A percentile compares a stretch with the other conserved stretches of the same genome.
Conservation (phyloP, 179 eudicot species). For the Spergularia azorica region DNA sequence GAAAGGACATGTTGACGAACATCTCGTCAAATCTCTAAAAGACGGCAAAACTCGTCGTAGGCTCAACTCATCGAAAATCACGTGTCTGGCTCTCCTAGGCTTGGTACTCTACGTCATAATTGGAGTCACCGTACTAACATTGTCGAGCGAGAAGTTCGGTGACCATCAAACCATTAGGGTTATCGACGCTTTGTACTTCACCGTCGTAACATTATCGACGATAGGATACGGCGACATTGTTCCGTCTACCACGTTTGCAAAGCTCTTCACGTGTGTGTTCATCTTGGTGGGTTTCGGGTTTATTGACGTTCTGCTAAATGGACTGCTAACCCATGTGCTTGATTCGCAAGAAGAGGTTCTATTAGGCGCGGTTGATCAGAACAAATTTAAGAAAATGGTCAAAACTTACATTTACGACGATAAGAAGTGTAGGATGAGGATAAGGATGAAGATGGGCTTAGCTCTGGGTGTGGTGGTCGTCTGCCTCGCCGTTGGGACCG, state of each 20-base stretch:
- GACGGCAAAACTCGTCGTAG: constrained; percentile 17
- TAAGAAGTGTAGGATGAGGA: constrained; percentile 58
- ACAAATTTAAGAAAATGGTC: constrained; percentile 36
- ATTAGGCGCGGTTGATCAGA: constrained; percentile 42
- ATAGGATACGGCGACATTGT: constrained; percentile 69
- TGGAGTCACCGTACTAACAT: constrained; percentile 34
- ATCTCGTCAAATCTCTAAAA: neutral
- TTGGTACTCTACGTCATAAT: constrained; percentile 36
- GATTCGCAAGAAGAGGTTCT: constrained; percentile 58
- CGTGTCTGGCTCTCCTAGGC: constrained; percentile 45
- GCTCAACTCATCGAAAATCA: constrained; percentile 35
- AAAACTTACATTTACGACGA: constrained; percentile 43
- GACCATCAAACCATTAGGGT: constrained; percentile 35
- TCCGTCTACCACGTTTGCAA: constrained; percentile 49
- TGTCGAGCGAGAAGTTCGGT: constrained; percentile 32
- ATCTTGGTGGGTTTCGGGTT: constrained; percentile 65
- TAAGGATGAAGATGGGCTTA: constrained; percentile 51
- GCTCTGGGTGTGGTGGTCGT: constrained; percentile 56
- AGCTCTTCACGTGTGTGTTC: constrained; percentile 55
- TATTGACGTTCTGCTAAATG: constrained; percentile 49
- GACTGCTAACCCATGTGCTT: constrained; percentile 48
- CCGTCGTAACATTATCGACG: constrained; percentile 58
- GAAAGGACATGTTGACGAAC: constrained; percentile 14
- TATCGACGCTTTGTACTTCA: constrained; percentile 61
- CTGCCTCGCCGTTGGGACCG: constrained; percentile 49